Base-by-base conservation (phyloP, 2,329 filamentous ascomycete species). In the Stachybotrys chlorohalonatus region DNA sequence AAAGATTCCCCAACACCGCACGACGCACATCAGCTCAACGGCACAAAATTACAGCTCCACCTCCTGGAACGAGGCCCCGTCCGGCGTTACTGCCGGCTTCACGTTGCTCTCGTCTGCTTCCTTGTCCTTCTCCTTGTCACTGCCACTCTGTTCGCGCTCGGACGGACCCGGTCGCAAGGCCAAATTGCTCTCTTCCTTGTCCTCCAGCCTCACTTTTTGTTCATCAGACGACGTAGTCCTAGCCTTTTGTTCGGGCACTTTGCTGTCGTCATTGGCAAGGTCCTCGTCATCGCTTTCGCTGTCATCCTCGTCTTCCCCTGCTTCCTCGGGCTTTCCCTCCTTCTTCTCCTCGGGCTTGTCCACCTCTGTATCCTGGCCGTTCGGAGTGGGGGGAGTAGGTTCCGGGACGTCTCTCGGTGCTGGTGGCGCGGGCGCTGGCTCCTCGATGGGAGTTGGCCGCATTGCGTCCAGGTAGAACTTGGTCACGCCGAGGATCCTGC, bases 391-490 rank as follows among this genome's bases (percentile, higher is more conserved):
- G 11, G 59, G 61, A 31, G 60, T 61, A 24, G 24, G 32, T 63
- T 58, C 49, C 54, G 71, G 62, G 57, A 68, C 60, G 36, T 72
- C 67, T 58, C 73, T 75, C 47, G 73, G 64, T 8, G 60, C 62
- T 47, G 66, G 62, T 6, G 67, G 63, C 15, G 68, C 63, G 7
- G 67, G 60, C 3, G 63, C 49, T 15, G 67, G 62, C 53, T 73
- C 68, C 52, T 74, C 70, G 57, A 60, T 64, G 8, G 66, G 66
- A 0, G 73, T 74, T 6, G 77, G 75, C 47, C 77, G 71, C 62
- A 81, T 72, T 30, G 93, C 94, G 67, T 96, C 92, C 36, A 99
- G 80, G 70, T 99, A 99, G 73, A 96, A 99, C 62, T 92, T 92
- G 63, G 94, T 86, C 32, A 97, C 94, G 52, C 93, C 91, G 3